phyloP scores from a whole-genome alignment of 805 yeast species.

The Candida manassasensis region DNA sequence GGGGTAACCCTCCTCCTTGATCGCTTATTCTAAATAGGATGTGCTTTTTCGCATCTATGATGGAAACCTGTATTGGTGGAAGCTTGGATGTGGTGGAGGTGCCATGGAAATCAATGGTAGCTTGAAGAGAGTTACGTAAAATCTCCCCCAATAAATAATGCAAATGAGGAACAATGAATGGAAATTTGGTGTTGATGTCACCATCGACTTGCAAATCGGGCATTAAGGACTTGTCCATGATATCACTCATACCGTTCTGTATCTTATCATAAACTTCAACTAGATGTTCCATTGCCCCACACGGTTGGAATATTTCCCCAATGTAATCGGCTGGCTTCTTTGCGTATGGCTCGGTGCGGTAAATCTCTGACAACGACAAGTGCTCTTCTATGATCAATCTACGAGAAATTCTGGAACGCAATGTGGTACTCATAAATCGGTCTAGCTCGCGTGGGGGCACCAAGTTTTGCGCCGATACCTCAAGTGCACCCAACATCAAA shows the following conservation, averaged over 20 bases:
- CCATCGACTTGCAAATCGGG: conserved; percentile 82
- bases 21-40: conserved; percentile 79
- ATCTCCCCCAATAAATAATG: conserved; percentile 86
- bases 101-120: conserved; percentile 51
- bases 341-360: conserved; percentile 43
- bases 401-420: conserved; percentile 84
- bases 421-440: conserved; percentile 65
- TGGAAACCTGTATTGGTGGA: conserved; percentile 73
- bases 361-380: conserved; percentile 67
- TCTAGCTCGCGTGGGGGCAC: conserved; percentile 66
- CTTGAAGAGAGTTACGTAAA: conserved; percentile 78
- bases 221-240: conserved; percentile 47
- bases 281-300: conserved; percentile 69
- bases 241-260: conserved; percentile 46
- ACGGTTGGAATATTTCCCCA: conserved; percentile 78
- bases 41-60: conserved; percentile 61
- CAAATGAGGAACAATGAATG: conserved; percentile 80
- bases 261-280: conserved; percentile 47
- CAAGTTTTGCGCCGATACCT: conserved; percentile 56
- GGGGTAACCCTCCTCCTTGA: conserved; percentile 81
- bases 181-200: conserved; percentile 59
- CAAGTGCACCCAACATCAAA: conserved; percentile 88
- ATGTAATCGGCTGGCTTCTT: conserved; percentile 50
- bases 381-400: conserved; percentile 92
- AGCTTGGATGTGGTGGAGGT: conserved; percentile 34